Evolutionary conservation across 208 protist genomes (phyloP), one percentile per base, ranked within the genome.

Genomic region (Acanthamoeba culbertsoni): DNA sequence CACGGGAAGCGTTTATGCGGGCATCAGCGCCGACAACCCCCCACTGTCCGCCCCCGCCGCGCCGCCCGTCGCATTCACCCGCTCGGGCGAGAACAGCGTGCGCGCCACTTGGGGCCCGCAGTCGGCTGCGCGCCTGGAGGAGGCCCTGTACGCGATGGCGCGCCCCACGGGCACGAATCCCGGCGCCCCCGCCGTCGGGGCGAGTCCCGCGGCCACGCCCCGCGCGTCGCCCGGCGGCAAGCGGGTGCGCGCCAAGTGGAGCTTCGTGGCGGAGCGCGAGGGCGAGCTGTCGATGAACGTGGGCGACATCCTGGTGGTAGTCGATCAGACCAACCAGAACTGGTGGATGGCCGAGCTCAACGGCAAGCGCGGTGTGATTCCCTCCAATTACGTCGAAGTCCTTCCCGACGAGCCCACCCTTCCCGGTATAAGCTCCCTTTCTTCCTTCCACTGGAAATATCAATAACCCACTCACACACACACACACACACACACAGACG

Each of bases 331-430:
- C 82, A 90, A 90, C 53, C 42, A n/a, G 28, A 90, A 90, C 82
- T 90, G 82, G 82, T 90, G 82, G 82, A 33, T 65, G 82, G 82
- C 51, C 33, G 82, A 68, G 28, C 43, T n/a, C 10, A 65, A 90
- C 35, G 82, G 82, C 31, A 28, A 63, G 7, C 45, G 37, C 18
- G 82, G 82, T 42, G 45, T 84, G 8, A 84, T 84, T 42, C 73
- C 73, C 8, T 14, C 73, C 18, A 45, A 45, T n/a, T 84, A 84
- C 28, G 14, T 84, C 42, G 73, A 84, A 46, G 42, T 84, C 73
- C 37, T 84, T 6, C 37, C 45, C 33, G 33, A 84, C 26, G 73
- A 84, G 37, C 73, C 73, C 35, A 23, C n/a, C 7, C 63, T 75
- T 75, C 63, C 63, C 16, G 63, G 35, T 75, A 40, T 14, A 23